phyloP scores from a whole-genome alignment of 371 early-diverging fungal genomes.

The Chytridium lagenaria region DNA sequence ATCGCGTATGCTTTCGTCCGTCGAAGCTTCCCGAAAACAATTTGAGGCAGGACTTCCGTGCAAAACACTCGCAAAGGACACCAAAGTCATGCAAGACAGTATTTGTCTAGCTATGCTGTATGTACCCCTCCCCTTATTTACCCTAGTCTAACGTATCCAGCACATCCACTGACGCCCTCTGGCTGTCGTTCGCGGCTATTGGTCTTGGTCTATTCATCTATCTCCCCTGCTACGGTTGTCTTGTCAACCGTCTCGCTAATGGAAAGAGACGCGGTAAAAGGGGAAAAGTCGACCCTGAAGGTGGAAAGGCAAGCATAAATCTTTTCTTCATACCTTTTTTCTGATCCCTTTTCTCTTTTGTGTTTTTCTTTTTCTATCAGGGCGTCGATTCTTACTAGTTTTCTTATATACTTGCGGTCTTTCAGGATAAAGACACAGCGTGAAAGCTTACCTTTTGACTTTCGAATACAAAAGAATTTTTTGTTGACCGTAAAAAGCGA shows the following conservation, averaged over 20 bases:
- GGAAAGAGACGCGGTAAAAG: neutral
- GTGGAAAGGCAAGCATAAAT: neutral
- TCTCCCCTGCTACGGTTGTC: conserved; percentile 20
- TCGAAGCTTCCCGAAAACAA: neutral
- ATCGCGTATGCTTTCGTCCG: neutral
- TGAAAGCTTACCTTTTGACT: too few species aligned
- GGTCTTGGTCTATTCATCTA: conserved; percentile 26
- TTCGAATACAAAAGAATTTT: too few species aligned
- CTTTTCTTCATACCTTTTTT: neutral
- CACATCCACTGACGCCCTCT: conserved; percentile 21
- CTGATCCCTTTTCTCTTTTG: neutral
- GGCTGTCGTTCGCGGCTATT: conserved; percentile 26
- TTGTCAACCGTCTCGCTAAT: conserved; percentile 22
- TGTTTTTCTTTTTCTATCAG: neutral
- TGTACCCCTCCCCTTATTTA: neutral
- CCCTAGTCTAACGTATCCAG: conserved; percentile 1
- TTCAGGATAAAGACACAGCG: too few species aligned
- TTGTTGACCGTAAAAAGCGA: too few species aligned
- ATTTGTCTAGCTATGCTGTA: neutral
- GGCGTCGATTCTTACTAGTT: conserved; percentile 12
- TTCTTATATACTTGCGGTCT: neutral
- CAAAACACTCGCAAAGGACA: conserved; percentile 6
- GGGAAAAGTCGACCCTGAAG: conserved; percentile 18
- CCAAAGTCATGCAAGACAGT: conserved; percentile 10
- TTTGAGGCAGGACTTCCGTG: conserved; percentile 13